phyloP scores from a whole-genome alignment of 2,329 filamentous ascomycete species.

The Cladosporium sp. region DNA sequence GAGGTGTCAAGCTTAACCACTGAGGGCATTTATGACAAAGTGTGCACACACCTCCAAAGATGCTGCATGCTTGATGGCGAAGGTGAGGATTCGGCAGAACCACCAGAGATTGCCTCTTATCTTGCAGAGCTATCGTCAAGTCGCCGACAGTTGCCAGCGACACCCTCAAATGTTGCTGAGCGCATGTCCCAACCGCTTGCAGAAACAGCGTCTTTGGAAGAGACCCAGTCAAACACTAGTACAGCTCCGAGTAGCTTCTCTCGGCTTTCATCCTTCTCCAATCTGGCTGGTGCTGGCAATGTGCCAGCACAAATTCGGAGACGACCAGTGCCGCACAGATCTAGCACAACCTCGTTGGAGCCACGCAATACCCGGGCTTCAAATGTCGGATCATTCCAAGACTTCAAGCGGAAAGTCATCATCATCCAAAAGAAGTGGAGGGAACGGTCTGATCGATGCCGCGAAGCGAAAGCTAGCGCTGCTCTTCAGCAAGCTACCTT shows the following conservation, averaged over 20 bases:
- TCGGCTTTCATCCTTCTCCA: constrained; percentile 25
- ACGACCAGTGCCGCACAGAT: constrained; percentile 9
- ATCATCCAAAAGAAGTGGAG: constrained; percentile 40
- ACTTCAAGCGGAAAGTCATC: constrained; percentile 39
- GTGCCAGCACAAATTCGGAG: constrained; percentile 13
- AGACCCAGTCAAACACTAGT: constrained; percentile 9
- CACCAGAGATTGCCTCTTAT: constrained; percentile 30
- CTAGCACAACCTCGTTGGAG: constrained; percentile 18
- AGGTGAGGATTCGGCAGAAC: constrained; percentile 25
- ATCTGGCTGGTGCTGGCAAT: constrained; percentile 18
- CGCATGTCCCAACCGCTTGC: not conserved
- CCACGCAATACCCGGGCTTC: not conserved
- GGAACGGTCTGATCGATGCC: constrained; percentile 23
- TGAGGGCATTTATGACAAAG: constrained; percentile 34
- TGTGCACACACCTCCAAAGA: constrained; percentile 37
- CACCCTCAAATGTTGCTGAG: not conserved
- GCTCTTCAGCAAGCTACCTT: not conserved
- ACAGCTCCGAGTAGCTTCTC: constrained; percentile 15
- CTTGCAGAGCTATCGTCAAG: constrained; percentile 19
- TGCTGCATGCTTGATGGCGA: constrained; percentile 41
- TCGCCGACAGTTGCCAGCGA: not conserved
- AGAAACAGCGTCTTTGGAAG: not conserved
- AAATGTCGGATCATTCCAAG: constrained; percentile 33
- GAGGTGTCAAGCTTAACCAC: constrained; percentile 28
- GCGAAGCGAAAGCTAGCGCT: constrained; percentile 12